Percentiles rank a stretch among this genome's conserved stretches.
These are phyloP conservation scores for Sungouiella blattae DNA, from an alignment of 805 yeast species.

Conservation along the genomic window DNA sequence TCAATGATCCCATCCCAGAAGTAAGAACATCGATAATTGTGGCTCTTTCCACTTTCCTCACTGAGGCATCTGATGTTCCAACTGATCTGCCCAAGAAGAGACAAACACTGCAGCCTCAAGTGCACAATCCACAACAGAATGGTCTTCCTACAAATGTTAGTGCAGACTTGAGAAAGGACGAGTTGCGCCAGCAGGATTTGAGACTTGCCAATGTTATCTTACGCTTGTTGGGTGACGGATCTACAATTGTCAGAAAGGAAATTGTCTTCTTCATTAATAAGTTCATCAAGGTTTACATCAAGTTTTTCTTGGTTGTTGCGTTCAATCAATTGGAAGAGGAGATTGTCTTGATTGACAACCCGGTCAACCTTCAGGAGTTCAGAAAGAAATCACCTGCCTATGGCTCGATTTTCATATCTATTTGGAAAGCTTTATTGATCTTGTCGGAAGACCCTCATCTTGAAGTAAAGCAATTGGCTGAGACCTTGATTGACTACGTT, in stretches of 20 bases:
- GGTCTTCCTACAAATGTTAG: conserved; percentile 10
- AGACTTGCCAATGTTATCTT: conserved; percentile 66
- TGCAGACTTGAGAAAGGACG: conserved; percentile 38
- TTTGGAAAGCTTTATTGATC: conserved; percentile 82
- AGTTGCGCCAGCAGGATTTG: conserved; percentile 63
- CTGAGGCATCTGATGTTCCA: conserved; percentile 38
- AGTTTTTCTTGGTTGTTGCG: conserved; percentile 82
- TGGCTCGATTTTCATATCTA: conserved; percentile 79
- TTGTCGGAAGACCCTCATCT: conserved; percentile 84
- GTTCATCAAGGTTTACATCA: conserved; percentile 63
- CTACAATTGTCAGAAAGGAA: conserved; percentile 85
- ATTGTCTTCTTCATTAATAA: conserved; percentile 72
- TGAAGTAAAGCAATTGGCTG: conserved; percentile 73
- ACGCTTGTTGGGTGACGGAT: conserved; percentile 76
- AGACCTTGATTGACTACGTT: conserved; percentile 70
- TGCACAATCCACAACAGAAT: conserved; percentile 11
- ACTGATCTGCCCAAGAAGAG: conserved; percentile 15
- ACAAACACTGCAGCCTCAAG: conserved; percentile 8
- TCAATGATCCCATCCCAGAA: conserved; percentile 92
- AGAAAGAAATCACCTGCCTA: conserved; percentile 73
- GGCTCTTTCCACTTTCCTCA: conserved; percentile 67
- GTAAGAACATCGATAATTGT: conserved; percentile 81
- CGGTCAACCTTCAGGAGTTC: conserved; percentile 58
- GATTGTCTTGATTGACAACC: conserved; percentile 59
- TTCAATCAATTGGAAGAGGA: conserved; percentile 83